These are phyloP conservation scores for Auxenochlorella pyrenoidosa DNA, from an alignment of 139 green algal genomes.

Conservation along the genomic window DNA sequence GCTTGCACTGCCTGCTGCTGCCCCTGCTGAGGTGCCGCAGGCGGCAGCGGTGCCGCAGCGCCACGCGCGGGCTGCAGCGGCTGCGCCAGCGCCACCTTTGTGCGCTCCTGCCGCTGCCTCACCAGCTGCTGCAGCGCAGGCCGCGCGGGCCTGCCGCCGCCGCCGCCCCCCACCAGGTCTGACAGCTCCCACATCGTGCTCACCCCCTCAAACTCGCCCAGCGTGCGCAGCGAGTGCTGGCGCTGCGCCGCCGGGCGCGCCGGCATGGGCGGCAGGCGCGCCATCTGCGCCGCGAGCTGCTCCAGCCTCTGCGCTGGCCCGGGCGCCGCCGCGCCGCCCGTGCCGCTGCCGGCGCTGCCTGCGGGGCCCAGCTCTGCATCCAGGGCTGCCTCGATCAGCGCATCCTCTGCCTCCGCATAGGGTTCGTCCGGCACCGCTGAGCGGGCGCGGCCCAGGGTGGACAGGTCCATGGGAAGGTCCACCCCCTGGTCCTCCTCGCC, in stretches of 20 bases:
- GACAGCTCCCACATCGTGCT: neutral
- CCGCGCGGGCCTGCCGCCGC: neutral
- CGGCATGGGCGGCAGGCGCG: constrained; percentile 6
- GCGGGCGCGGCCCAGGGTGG: neutral
- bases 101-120: neutral
- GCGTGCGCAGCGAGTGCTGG: constrained; percentile 10
- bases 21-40: neutral
- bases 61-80: neutral
- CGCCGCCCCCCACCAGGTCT: neutral
- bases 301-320: neutral
- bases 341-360: neutral
- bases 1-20: neutral
- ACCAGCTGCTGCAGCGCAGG: neutral
- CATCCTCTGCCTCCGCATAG: constrained; percentile 9
- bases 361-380: neutral
- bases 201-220: constrained; percentile 26
- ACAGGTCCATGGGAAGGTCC: neutral
- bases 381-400: constrained; percentile 23
- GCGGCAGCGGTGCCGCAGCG: no score
- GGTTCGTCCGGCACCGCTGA: neutral
- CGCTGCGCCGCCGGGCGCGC: neutral
- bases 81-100: neutral
- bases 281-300: neutral
- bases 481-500: neutral
- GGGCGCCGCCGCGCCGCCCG: neutral